phyloP scores from a whole-genome alignment of 2,329 filamentous ascomycete genomes.

The Xylariomycetidae sp. region DNA sequence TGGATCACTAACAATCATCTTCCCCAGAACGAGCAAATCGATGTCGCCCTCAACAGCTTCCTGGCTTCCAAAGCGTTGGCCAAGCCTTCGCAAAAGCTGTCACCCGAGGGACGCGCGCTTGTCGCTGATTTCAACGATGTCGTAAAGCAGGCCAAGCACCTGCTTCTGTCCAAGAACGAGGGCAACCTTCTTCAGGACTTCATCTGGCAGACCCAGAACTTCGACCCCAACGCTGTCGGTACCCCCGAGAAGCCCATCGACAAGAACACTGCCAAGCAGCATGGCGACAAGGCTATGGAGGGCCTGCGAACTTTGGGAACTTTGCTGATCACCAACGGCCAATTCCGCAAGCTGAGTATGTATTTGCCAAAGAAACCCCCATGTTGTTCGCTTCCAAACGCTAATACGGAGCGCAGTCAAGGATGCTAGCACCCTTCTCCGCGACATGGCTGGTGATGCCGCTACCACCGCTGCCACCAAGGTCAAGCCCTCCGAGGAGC shows the following conservation, averaged over 20 bases:
- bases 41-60: constrained; percentile 87
- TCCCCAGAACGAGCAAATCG: constrained; percentile 82
- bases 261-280: constrained; percentile 73
- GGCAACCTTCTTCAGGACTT: constrained; percentile 94
- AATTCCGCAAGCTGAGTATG: constrained; percentile 85
- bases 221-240: constrained; percentile 56
- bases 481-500: constrained; percentile 72
- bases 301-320: constrained; percentile 84
- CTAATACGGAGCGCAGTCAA: constrained; percentile 43
- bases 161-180: constrained; percentile 89
- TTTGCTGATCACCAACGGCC: constrained; percentile 88
- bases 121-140: constrained; percentile 73
- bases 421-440: constrained; percentile 73
- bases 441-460: constrained; percentile 88
- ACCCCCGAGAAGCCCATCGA: constrained; percentile 62
- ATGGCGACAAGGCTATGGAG: constrained; percentile 76
- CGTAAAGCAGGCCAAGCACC: constrained; percentile 70
- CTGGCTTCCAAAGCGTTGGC: constrained; percentile 64
- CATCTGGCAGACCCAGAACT: constrained; percentile 84
- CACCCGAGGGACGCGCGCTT: constrained; percentile 72
- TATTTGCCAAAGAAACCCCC: constrained; percentile 15
- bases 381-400: neutral
- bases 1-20: neutral
- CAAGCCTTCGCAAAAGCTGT: constrained; percentile 70
- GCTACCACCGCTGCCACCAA: constrained; percentile 70